Evolutionary conservation across 768 basidiomycete species (phyloP).

Genomic region (Sporobolomyces pararoseus): DNA sequence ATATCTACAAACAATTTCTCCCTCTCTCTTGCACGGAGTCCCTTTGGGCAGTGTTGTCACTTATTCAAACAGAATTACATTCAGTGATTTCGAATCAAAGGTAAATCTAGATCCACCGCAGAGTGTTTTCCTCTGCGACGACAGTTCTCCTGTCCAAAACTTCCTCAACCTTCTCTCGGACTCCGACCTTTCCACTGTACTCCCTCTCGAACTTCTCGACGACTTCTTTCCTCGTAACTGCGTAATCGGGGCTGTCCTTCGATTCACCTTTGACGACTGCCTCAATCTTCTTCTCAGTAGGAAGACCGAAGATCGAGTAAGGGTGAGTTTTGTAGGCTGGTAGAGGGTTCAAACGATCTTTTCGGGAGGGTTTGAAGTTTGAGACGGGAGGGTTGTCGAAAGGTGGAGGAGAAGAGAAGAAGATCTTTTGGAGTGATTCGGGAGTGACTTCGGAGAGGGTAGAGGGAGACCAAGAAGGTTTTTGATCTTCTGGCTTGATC

Average conservation of each 20-base stretch:
- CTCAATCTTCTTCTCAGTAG: constrained; percentile 70
- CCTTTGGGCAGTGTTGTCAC: neutral
- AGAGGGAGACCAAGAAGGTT: constrained; percentile 69
- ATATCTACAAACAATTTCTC: too few relatives aligned
- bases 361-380: constrained; percentile 29
- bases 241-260: constrained; percentile 60
- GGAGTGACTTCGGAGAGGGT: constrained; percentile 60
- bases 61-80: neutral
- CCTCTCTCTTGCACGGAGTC: neutral
- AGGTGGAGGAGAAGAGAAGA: constrained; percentile 55
- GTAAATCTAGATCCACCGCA: constrained; percentile 39
- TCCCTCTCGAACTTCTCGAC: constrained; percentile 57
- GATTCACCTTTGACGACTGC: constrained; percentile 64
- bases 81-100: neutral
- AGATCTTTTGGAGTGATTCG: constrained; percentile 59
- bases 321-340: constrained; percentile 43
- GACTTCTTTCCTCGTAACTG: constrained; percentile 63
- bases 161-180: constrained; percentile 71
- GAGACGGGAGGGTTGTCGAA: constrained; percentile 37
- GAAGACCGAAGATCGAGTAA: constrained; percentile 60
- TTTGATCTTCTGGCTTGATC: constrained; percentile 48
- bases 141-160: constrained; percentile 68
- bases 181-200: constrained; percentile 60
- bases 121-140: constrained; percentile 39
- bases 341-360: constrained; percentile 44